A percentile compares a stretch with the other conserved stretches of the same genome.
These are phyloP conservation scores for Rutstroemia sp. DNA, from an alignment of 2,329 filamentous ascomycete species.

Conservation along the genomic window DNA sequence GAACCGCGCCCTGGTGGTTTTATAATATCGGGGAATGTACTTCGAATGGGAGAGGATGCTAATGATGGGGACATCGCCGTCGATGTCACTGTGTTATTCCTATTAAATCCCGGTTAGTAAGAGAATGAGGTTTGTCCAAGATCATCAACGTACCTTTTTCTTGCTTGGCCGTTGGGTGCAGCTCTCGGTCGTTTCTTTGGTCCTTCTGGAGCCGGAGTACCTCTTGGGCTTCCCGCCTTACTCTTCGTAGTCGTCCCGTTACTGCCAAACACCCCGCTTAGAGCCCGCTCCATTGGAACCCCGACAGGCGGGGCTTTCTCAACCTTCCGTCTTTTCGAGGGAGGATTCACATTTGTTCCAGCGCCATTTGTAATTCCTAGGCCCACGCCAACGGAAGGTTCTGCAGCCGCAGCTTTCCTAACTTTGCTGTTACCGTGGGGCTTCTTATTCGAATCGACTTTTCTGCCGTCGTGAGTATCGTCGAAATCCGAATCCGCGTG, in stretches of 20 bases:
- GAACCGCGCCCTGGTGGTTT: slow-evolving; percentile 46
- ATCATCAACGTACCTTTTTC: slow-evolving; percentile 61
- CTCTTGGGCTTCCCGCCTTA: slow-evolving; percentile 57
- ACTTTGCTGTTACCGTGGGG: slow-evolving; percentile 50
- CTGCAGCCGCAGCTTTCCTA: slow-evolving; percentile 53
- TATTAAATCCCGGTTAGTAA: slow-evolving; percentile 13
- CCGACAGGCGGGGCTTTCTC: slow-evolving; percentile 54
- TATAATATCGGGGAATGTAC: slow-evolving; percentile 55
- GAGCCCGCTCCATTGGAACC: slow-evolving; percentile 57
- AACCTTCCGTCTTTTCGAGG: slow-evolving; percentile 72
- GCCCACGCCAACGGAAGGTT: slow-evolving; percentile 45
- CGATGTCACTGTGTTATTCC: slow-evolving; percentile 40
- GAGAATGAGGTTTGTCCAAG: background rate
- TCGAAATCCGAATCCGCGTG: slow-evolving; percentile 75
- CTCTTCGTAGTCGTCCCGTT: slow-evolving; percentile 44
- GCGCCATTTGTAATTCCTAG: slow-evolving; percentile 57
- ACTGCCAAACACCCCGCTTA: slow-evolving; percentile 49
- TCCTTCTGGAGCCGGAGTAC: slow-evolving; percentile 58
- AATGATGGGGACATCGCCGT: slow-evolving; percentile 59
- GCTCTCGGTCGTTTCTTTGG: slow-evolving; percentile 67
- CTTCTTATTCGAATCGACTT: slow-evolving; percentile 48
- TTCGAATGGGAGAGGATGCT: slow-evolving; percentile 68
- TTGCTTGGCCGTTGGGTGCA: slow-evolving; percentile 59
- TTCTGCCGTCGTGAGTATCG: slow-evolving; percentile 45
- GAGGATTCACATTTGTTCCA: slow-evolving; percentile 42